These are phyloP conservation scores for Fonsecaea pedrosoi DNA, from an alignment of 2,329 filamentous ascomycete genomes.

Conservation along the genomic window DNA sequence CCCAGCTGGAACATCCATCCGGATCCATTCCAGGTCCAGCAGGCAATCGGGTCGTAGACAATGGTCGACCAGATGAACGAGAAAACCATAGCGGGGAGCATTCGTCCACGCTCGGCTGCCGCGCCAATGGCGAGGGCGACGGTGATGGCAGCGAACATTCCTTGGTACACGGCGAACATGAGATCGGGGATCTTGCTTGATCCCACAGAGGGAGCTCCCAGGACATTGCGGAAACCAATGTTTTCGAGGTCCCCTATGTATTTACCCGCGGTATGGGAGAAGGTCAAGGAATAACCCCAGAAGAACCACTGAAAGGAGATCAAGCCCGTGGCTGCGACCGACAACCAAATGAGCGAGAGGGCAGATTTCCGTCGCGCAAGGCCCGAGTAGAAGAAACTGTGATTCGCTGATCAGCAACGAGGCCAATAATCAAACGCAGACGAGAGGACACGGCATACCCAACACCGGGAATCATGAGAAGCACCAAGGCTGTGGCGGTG, in stretches of 20 bases:
- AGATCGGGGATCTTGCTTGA: constrained; percentile 78
- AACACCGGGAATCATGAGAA: constrained; percentile 92
- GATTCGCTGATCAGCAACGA: constrained; percentile 24
- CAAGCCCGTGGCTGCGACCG: constrained; percentile 79
- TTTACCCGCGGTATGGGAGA: constrained; percentile 75
- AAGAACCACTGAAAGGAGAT: constrained; percentile 94
- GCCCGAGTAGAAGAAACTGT: constrained; percentile 88
- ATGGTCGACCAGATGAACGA: constrained; percentile 92
- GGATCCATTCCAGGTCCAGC: constrained; percentile 89
- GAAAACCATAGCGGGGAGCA: constrained; percentile 87
- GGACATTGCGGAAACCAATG: constrained; percentile 77
- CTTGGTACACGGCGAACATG: constrained; percentile 82
- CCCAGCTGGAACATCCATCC: constrained; percentile 84
- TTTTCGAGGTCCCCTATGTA: constrained; percentile 82
- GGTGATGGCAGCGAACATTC: constrained; percentile 71
- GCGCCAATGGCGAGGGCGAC: constrained; percentile 85
- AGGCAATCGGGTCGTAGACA: constrained; percentile 90
- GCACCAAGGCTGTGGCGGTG: constrained; percentile 75
- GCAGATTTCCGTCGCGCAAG: constrained; percentile 88
- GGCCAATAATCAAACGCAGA: not conserved
- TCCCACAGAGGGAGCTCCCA: constrained; percentile 77
- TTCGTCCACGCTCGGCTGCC: constrained; percentile 83
- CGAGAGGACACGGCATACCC: constrained; percentile 55
- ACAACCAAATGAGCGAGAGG: constrained; percentile 82
- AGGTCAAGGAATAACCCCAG: constrained; percentile 86